Base-by-base conservation (phyloP, 225 moss, liverwort and hornwort species). In the Polytrichum formosum region DNA sequence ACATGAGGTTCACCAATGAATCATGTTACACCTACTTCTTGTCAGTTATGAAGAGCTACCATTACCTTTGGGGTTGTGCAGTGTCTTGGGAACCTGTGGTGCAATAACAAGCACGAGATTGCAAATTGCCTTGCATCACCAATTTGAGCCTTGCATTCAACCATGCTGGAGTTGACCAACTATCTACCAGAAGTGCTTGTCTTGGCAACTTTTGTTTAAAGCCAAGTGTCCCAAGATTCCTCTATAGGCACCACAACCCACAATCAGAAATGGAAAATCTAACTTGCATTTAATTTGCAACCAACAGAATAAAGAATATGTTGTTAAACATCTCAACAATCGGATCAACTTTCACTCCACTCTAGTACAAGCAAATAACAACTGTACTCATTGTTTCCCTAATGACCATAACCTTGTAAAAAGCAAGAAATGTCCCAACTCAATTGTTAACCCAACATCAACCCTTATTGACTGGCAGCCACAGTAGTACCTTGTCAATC, bases 341-440 rank as follows among this genome's bases (percentile, higher is more conserved):
- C 4, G 31, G n/a, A 33, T 66, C 30, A 26, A 20, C 33, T 33
- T 33, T 7, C 33, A 19, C 31, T 33, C 66, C 31, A 66, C 29
- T 22, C 21, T 21, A 30, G 19, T 31, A 66, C 31, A 66, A 27
- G 26, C 65, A 4, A 65, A 29, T 29, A n/a, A 21, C n/a, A 30
- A 5, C 6, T 66, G 22, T 66, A 35, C 20, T 16, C 21, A 4
- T 66, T 66, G 66, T n/a, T 37, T 20, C 18, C 19, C 35, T 5
- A 20, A 20, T 65, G 46, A 23, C 53, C 67, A 67, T 67, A 67
- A 53, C 46, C 54, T 67, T 67, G 67, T 23, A 29, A 46, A 46
- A 67, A 67, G 67, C 67, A 5, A 30, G 29, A 6, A 30, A 30
- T 30, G 29, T 1, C 29, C 5, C 29, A 30, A 30, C 29, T 30